phyloP scores from a whole-genome alignment of 345 rosid genomes.

The Pugionium dolabratum region DNA sequence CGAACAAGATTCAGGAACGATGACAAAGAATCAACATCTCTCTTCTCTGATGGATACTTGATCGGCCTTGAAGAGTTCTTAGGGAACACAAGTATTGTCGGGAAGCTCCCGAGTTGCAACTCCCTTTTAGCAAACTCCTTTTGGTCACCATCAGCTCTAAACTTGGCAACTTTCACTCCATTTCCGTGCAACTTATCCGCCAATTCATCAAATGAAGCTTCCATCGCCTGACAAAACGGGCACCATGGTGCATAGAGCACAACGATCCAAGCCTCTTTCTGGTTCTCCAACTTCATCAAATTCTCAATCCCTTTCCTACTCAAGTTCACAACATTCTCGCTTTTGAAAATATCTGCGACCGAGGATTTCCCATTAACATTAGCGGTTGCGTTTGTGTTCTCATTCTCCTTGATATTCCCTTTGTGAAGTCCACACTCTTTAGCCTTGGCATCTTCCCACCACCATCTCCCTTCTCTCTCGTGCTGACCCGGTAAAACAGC shows the following conservation, averaged over 20 bases:
- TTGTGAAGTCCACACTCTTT: conserved; percentile 98
- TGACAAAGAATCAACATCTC: conserved; percentile 87
- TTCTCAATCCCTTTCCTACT: conserved; percentile 81
- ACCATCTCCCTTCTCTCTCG: conserved; percentile 99
- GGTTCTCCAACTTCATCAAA: conserved; percentile 57
- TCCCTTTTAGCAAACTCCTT: conserved; percentile 76
- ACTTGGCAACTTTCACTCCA: conserved; percentile 78
- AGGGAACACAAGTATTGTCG: conserved; percentile 84
- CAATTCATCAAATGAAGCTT: conserved; percentile 68
- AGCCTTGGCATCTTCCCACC: conserved; percentile 99
- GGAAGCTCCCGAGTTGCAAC: conserved; percentile 84
- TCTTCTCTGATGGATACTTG: conserved; percentile 86
- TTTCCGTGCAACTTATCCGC: conserved; percentile 69
- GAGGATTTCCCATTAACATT: conserved; percentile 37
- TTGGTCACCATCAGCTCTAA: conserved; percentile 82
- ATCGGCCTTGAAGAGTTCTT: conserved; percentile 68
- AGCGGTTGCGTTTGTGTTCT: conserved; percentile 49
- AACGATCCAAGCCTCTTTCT: conserved; percentile 84
- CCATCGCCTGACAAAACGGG: conserved; percentile 91
- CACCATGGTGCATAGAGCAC: conserved; percentile 99
- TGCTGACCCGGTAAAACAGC: conserved; percentile 94
- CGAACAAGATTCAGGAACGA: conserved; percentile 77
- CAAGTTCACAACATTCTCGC: conserved; percentile 62
- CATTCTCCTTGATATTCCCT: conserved; percentile 70
- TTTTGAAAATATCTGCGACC: conserved; percentile 59